These are phyloP conservation scores for Neoscytalidium dimidiatum DNA, from an alignment of 2,329 filamentous ascomycete genomes.

Conservation along the genomic window DNA sequence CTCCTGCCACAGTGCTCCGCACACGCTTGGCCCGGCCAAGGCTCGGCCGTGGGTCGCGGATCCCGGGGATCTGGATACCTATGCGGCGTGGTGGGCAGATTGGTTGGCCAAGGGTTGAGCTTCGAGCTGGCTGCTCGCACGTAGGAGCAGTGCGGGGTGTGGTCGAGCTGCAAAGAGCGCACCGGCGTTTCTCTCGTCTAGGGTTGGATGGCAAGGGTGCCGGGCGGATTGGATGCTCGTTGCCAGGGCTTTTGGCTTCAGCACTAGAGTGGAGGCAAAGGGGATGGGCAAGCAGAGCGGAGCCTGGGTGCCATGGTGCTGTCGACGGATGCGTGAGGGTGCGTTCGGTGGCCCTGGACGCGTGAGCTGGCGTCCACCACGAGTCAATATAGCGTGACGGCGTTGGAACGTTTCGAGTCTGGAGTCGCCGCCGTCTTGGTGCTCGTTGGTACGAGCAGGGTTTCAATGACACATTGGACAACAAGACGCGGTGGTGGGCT, in stretches of 20 bases:
- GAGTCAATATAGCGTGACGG: slow-evolving; percentile 10
- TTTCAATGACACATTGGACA: background rate
- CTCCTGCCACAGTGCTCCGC: too few species aligned
- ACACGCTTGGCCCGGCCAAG: background rate
- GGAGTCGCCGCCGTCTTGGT: background rate
- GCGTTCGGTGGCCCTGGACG: background rate
- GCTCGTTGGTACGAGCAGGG: background rate
- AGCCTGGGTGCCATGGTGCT: background rate
- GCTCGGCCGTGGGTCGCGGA: background rate
- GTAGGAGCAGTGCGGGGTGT: slow-evolving; percentile 13
- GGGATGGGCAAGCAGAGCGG: background rate
- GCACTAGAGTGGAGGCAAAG: background rate
- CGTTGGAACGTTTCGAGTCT: background rate
- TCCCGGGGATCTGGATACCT: background rate
- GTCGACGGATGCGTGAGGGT: background rate
- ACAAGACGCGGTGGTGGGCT: background rate
- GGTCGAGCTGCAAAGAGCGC: background rate
- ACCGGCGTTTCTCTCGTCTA: slow-evolving; percentile 6
- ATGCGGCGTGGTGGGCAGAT: too few species aligned
- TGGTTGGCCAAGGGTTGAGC: background rate
- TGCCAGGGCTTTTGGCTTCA: background rate
- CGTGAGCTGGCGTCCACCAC: slow-evolving; percentile 1
- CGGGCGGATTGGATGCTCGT: background rate
- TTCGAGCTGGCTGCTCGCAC: background rate
- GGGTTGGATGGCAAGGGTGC: slow-evolving; percentile 1